phyloP scores from a whole-genome alignment of 495 filamentous ascomycete genomes.

The Hyaloscypha finlandica region DNA sequence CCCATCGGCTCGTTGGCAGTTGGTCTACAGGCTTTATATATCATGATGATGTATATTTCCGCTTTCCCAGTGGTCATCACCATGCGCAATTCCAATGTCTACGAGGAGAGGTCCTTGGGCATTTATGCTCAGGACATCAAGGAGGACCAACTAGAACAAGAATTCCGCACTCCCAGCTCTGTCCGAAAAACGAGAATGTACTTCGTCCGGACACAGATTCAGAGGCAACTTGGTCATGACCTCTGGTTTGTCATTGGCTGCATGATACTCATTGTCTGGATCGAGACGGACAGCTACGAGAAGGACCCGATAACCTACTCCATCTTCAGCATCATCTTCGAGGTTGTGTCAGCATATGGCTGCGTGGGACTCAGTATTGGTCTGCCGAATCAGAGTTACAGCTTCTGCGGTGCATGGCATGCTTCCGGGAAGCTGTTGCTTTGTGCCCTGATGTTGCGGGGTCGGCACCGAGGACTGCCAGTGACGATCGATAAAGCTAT shows the following conservation, averaged over 20 bases:
- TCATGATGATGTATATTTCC: constrained; percentile 99
- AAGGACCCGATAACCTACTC: constrained; percentile 56
- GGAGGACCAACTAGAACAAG: neutral
- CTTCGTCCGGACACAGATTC: constrained; percentile 83
- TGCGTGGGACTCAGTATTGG: constrained; percentile 89
- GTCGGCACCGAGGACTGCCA: constrained; percentile 85
- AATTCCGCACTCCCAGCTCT: constrained; percentile 20
- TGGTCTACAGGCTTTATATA: constrained; percentile 86
- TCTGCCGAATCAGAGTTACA: constrained; percentile 68
- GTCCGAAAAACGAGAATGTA: constrained; percentile 59
- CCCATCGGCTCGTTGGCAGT: constrained; percentile 76
- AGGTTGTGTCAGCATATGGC: constrained; percentile 88
- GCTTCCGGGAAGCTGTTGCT: constrained; percentile 78
- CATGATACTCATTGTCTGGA: constrained; percentile 79
- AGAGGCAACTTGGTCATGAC: constrained; percentile 86
- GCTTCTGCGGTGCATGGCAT: constrained; percentile 75
- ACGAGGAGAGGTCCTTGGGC: constrained; percentile 89
- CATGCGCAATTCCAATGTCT: constrained; percentile 88
- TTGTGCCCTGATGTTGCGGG: constrained; percentile 87
- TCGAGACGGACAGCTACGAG: constrained; percentile 66
- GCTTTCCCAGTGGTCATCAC: constrained; percentile 93
- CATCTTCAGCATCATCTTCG: constrained; percentile 81
- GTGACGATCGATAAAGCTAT: constrained; percentile 90
- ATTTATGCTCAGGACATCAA: constrained; percentile 59
- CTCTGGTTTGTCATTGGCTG: constrained; percentile 90